Evolutionary conservation across 129 eudicot species (phyloP).

Genomic region (Gnaphalium uliginosum): DNA sequence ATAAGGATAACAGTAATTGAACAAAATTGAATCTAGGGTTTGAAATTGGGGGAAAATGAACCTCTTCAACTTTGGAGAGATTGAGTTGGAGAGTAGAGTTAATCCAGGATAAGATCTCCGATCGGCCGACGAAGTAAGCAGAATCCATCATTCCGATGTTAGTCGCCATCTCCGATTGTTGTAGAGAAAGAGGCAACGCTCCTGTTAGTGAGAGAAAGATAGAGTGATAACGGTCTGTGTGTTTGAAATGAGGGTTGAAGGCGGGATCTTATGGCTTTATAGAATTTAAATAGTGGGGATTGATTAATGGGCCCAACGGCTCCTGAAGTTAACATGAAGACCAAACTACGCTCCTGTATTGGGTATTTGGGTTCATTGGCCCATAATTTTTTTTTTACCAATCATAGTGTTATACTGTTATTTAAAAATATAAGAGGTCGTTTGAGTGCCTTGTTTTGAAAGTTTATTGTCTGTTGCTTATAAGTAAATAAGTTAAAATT

Average conservation of each 20-base stretch:
- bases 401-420: too few relatives aligned
- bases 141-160: slow-evolving; percentile 94
- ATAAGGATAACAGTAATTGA: not conserved
- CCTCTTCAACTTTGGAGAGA: slow-evolving; percentile 97
- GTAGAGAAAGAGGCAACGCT: slow-evolving; percentile 36
- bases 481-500: too few relatives aligned
- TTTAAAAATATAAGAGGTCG: too few relatives aligned
- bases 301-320: slow-evolving; percentile 30
- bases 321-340: not conserved
- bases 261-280: slow-evolving; percentile 45
- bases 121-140: slow-evolving; percentile 94
- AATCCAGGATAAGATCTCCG: slow-evolving; percentile 90
- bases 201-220: slow-evolving; percentile 27
- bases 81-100: slow-evolving; percentile 83
- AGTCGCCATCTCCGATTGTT: slow-evolving; percentile 59
- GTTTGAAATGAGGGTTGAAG: slow-evolving; percentile 41
- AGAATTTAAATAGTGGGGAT: slow-evolving; percentile 12
- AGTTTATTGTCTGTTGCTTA: too few relatives aligned
- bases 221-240: slow-evolving; percentile 3
- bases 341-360: not conserved
- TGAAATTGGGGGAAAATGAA: slow-evolving; percentile 26
- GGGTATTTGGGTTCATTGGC: not conserved
- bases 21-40: slow-evolving; percentile 20
- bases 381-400: not conserved
- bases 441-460: too few relatives aligned